Base-by-base conservation (phyloP, 768 basidiomycete species). In the Gloeostereum incarnatum region DNA sequence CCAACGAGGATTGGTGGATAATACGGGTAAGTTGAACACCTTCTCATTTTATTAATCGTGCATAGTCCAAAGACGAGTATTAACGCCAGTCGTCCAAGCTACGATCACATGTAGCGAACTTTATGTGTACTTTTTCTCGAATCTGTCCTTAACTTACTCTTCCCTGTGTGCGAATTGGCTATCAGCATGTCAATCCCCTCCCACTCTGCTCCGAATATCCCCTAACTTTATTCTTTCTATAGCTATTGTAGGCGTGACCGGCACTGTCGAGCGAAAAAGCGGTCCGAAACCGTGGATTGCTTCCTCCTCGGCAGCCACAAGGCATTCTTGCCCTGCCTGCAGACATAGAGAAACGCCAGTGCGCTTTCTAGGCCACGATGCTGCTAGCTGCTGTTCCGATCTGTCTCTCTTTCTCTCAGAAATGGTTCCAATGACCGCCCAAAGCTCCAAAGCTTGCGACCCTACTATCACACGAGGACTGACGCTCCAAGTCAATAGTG, bases 191-290 rank as follows among this genome's bases (percentile, higher is more conserved):
- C 53, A 34, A 69, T n/a, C n/a, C n/a, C n/a, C 62, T 38, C 37
- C 20, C 43, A 31, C 38, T 57, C 55, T 40, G 45, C 39, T 42
- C n/a, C 13, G 16, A 16, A 20, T 16, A 32, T 46, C n/a, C 21
- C 26, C 24, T n/a, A n/a, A n/a, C n/a, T n/a, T n/a, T n/a, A n/a
- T n/a, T n/a, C n/a, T n/a, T 35, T n/a, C 41, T 50, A 35, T 47
- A 91, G 87, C 66, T 88, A 38, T 61, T 89, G 51, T 89, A 86
- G 85, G 58, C 88, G 84, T 33, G 80, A 85, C 61, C 79, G 81
- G 41, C 75, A 81, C 51, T 86, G 81, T 57, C 71, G 73, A 47
- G 68, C 73, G 26, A 86, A 81, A 61, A 74, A 72, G 46, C 89
- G 79, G 77, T 45, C 64, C 26, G 70, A 78, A 46, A 87, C 89